Evolutionary conservation across 208 protist species (phyloP), one percentile per base, ranked within the genome.

Genomic region (Leishmania turanica): DNA sequence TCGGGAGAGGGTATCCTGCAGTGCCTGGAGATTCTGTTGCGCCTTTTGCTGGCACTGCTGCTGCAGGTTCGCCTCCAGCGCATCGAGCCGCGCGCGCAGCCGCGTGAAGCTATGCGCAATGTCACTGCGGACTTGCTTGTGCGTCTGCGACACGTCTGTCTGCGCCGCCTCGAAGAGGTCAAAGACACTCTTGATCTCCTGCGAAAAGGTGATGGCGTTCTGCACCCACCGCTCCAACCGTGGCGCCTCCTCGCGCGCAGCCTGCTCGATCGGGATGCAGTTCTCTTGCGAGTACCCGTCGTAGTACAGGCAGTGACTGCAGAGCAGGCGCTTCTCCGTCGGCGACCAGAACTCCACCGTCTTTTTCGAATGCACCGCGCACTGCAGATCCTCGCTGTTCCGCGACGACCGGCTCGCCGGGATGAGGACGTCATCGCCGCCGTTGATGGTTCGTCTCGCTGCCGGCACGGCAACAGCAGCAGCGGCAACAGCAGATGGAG

Each of bases 281-380:
- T 89, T 93, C 53, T 91, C 82, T 34, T 85, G 85, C 53, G 81
- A 88, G 87, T 95, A 95, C 34, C 90, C 90, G 76, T 93, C 89
- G 75, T 92, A 92, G 88, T 92, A 95, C 31, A 95, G 90, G 75
- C 92, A 95, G 77, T 91, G 89, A 66, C 92, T 95, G 78, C 92
- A 95, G 65, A 95, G 85, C 8, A 95, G 85, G 1, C 84, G 81
- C 83, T 93, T 93, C 79, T 93, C 92, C 31, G 65, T 79, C 5
- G 90, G 84, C 42, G 84, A 95, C 92, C 92, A 95, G 84, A 95
- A 95, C 87, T 95, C 92, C 42, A 95, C 88, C 73, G 87, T 79
- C 83, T 93, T 95, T 21, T 72, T 69, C 24, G 88, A 84, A 81
- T 95, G 91, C 75, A 86, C 81, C 5, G 81, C 64, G 80, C 91